These are phyloP conservation scores for Cyberlindnera misumaiensis DNA, from an alignment of 805 yeast species.

Conservation along the genomic window DNA sequence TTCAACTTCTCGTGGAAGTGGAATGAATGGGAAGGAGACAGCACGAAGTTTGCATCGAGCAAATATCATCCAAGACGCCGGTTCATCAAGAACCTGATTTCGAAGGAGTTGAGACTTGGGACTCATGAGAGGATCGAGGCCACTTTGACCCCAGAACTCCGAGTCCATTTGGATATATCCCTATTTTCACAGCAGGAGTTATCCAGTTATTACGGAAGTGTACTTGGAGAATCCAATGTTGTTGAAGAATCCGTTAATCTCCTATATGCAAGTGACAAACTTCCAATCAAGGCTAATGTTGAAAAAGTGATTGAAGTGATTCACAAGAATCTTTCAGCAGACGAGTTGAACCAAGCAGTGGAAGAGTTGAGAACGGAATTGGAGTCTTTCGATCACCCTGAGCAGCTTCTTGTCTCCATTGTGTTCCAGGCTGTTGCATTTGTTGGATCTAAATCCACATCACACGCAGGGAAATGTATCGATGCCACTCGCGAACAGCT, in stretches of 20 bases:
- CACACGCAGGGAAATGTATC: conserved; percentile 60
- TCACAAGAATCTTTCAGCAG: conserved; percentile 26
- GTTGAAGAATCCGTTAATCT: conserved; percentile 25
- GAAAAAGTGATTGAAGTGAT: conserved; percentile 31
- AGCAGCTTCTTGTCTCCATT: conserved; percentile 47
- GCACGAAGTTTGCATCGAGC: conserved; percentile 36
- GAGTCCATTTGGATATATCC: conserved; percentile 39
- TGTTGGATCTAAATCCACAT: conserved; percentile 83
- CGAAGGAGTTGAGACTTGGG: conserved; percentile 80
- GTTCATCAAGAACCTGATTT: conserved; percentile 71
- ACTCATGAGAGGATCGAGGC: conserved; percentile 63
- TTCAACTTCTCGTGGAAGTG: conserved; percentile 97
- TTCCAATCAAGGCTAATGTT: conserved; percentile 31
- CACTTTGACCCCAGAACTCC: conserved; percentile 60
- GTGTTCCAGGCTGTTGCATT: conserved; percentile 68
- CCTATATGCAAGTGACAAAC: conserved; percentile 30
- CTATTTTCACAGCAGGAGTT: conserved; percentile 30
- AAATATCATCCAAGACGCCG: conserved; percentile 64
- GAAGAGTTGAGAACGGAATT: conserved; percentile 25
- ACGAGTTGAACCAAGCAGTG: conserved; percentile 25
- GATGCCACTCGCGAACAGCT: conserved; percentile 33
- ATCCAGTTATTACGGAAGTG: conserved; percentile 29
- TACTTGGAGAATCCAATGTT: conserved; percentile 22
- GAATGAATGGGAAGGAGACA: conserved; percentile 82
- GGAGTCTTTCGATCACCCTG: conserved; percentile 28